A percentile compares a stretch with the other conserved stretches of the same genome.
phyloP scores from a whole-genome alignment of 768 basidiomycete species.

The Termitomyces sp. region DNA sequence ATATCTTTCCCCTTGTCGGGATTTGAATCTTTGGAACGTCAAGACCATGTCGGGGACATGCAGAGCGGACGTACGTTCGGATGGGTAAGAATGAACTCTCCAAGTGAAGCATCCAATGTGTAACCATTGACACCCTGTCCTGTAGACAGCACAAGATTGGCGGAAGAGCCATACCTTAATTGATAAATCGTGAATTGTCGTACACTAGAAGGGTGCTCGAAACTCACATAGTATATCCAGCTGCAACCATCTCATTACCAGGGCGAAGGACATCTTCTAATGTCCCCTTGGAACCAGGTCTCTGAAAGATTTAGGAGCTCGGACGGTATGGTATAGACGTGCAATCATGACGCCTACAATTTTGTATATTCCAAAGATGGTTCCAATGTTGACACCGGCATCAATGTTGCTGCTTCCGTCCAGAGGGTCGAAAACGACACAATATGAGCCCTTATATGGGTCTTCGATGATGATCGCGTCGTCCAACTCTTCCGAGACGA shows the following conservation, averaged over 20 bases:
- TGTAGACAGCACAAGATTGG: conserved; percentile 93
- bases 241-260: conserved; percentile 95
- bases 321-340: background rate
- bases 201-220: background rate
- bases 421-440: conserved; percentile 97
- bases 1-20: conserved; percentile 94
- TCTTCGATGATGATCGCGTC: conserved; percentile 90
- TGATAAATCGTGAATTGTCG: conserved; percentile 1
- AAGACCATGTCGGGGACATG: conserved; percentile 1
- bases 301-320: conserved; percentile 34
- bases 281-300: conserved; percentile 72
- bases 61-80: conserved; percentile 60
- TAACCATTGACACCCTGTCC: conserved; percentile 97
- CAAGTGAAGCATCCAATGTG: conserved; percentile 91
- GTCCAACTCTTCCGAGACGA: conserved; percentile 95
- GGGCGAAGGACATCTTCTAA: conserved; percentile 89
- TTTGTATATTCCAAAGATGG: conserved; percentile 96
- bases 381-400: conserved; percentile 96
- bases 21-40: conserved; percentile 70
- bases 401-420: conserved; percentile 98
- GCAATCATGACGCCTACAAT: conserved; percentile 51
- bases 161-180: conserved; percentile 80
- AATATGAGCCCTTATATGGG: conserved; percentile 80
- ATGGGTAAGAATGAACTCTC: conserved; percentile 99
- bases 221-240: conserved; percentile 92